Evolutionary conservation across 2,329 filamentous ascomycete genomes (phyloP), one percentile per base, ranked within the genome.

Genomic region (Aureobasidium sp.): DNA sequence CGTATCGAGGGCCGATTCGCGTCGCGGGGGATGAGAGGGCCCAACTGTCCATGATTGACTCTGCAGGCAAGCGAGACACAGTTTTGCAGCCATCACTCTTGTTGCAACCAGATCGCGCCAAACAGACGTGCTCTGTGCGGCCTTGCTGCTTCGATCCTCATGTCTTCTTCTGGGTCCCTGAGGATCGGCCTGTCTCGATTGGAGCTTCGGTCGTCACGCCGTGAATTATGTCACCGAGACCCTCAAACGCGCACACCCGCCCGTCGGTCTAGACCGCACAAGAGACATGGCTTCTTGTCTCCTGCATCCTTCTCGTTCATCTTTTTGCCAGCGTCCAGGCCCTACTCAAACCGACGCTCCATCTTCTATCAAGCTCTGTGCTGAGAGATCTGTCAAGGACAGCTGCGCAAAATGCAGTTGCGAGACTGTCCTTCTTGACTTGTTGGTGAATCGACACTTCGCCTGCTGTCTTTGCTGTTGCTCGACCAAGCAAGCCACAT

Each of bases 1-100:
- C 19, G 53, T 56, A 64, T 64, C 63, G 63, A 57, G n/a, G n/a
- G 29, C 33, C 53, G 42, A 48, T 58, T 31, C 54, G 47, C 31
- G 42, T 48, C 42, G 54, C 33, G 54, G 54, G 31, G 53, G 40
- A 40, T 45, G n/a, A 33, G 27, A 57, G 19, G 22, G 40, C 39
- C 29, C 39, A 45, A 57, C 53, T 33, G 53, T 15, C 42, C 40
- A 14, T 58, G 54, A 58, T 47, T 48, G 54, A 58, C 54, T 58
- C 54, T 47, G 53, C 39, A 48, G 31, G 31, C 31, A 58, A 47
- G 42, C 54, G 53, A 57, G 53, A 45, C 53, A 57, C 53, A 22
- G 45, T 40, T 44, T 57, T 33, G 53, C 53, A 7, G 24, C 42
- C 54, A 58, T 58, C 54, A n/a, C 42, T 27, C n/a, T 5, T 5